phyloP scores from a whole-genome alignment of 176 grass and related monocot species.

The Cenchrus americanus region DNA sequence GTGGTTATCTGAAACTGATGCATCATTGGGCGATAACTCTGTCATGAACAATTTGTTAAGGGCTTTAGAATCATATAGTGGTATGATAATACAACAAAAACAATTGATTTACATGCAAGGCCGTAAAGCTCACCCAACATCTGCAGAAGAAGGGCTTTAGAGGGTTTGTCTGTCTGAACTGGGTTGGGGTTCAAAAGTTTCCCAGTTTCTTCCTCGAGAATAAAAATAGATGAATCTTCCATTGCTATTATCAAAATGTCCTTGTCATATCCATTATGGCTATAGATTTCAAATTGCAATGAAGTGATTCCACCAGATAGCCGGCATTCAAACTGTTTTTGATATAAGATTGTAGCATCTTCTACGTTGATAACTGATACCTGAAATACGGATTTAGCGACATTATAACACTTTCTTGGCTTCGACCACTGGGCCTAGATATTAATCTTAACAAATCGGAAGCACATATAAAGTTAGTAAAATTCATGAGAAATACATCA shows the following conservation, averaged over 20 bases:
- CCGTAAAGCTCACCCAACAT: conserved; percentile 59
- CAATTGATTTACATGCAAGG: conserved; percentile 28
- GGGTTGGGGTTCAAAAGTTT: conserved; percentile 68
- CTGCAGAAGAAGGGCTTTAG: conserved; percentile 76
- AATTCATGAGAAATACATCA: neutral
- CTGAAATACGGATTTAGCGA: conserved; percentile 53
- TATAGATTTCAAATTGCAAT: conserved; percentile 83
- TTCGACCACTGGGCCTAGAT: neutral
- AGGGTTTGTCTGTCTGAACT: conserved; percentile 79
- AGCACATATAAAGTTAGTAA: neutral
- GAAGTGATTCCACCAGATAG: conserved; percentile 72
- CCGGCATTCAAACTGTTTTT: conserved; percentile 84
- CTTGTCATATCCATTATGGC: conserved; percentile 71
- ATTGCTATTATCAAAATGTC: conserved; percentile 71
- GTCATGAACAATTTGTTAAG: conserved; percentile 20
- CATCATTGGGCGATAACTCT: conserved; percentile 49
- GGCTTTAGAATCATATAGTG: conserved; percentile 36
- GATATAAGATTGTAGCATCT: conserved; percentile 72
- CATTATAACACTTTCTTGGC: neutral
- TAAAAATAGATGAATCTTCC: conserved; percentile 83
- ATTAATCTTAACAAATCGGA: conserved; percentile 29
- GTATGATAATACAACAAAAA: neutral
- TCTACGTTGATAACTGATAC: conserved; percentile 81
- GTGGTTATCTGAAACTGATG: conserved; percentile 40
- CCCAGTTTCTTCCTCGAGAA: conserved; percentile 78